Base-by-base conservation (phyloP, 2,329 filamentous ascomycete species). In the Pseudocercospora eumusae region DNA sequence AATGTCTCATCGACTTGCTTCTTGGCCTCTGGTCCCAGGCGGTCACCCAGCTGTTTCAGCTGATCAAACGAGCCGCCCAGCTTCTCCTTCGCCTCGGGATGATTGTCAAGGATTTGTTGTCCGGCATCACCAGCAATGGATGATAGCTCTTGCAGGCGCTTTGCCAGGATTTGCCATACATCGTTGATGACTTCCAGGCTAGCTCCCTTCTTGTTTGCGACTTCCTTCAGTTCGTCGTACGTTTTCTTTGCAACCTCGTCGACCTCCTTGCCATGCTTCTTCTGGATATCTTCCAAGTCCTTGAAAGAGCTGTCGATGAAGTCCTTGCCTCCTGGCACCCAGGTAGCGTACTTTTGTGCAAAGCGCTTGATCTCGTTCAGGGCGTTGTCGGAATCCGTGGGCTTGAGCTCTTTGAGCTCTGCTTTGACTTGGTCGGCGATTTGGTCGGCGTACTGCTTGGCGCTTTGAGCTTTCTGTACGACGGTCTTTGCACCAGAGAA, bases 11-110 rank as follows among this genome's bases (percentile, higher is more conserved):
- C 87, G 4, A 89, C 83, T 74, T 90, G 83, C 81, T 91, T 87
- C 83, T 91, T 90, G 0, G 88, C 89, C 71, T 92, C 87, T 0
- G 89, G 89, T 0, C 90, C 90, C 69, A 89, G 88, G 62, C 86
- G 80, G 13, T 91, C 84, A 25, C 86, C 86, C 75, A 91, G 82
- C 67, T 86, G 75, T 81, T 90, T 89, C 55, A 92, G 78, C 73
- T 89, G 83, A 55, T 90, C 84, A 49, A 90, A 76, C 68, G 84
- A 86, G 10, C 84, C 86, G 13, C 89, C 89, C 8, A 92, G 76
- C 77, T 89, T 88, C 71, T 91, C 83, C 80, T 90, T 91, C 20
- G 91, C 70, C 68, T 88, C 75, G 0, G 90, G 90, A 73, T 92
- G 89, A 72, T 91, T 90, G 70, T 91, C 83, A 56, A 92, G 74